These are phyloP conservation scores for Cladorrhinum samala DNA, from an alignment of 495 filamentous ascomycete species.

Conservation along the genomic window DNA sequence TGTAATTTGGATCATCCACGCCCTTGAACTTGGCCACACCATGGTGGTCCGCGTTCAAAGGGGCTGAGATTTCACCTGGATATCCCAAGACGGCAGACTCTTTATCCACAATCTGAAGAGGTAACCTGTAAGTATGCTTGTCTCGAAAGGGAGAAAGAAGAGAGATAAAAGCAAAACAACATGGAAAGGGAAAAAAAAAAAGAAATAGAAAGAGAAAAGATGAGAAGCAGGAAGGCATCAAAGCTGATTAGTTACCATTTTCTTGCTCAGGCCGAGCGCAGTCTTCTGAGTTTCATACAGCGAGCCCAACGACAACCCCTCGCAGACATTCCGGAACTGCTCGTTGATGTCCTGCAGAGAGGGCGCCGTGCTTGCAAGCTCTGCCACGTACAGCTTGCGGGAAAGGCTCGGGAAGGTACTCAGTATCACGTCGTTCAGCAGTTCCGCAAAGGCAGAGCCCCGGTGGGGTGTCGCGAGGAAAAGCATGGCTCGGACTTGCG, in stretches of 20 bases:
- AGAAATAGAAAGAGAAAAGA: too few relatives aligned
- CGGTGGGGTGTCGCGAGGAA: slow-evolving; percentile 1
- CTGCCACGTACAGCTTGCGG: not conserved
- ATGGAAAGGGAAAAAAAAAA: too few relatives aligned
- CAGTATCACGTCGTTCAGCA: not conserved
- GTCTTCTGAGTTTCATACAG: slow-evolving; percentile 51
- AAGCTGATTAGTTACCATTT: too few relatives aligned
- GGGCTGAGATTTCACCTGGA: slow-evolving; percentile 31
- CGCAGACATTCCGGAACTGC: slow-evolving; percentile 35
- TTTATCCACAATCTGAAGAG: slow-evolving; percentile 41
- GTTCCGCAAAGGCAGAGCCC: not conserved
- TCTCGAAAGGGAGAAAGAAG: too few relatives aligned
- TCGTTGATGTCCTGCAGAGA: slow-evolving; percentile 39
- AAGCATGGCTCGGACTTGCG: not conserved
- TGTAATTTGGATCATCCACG: slow-evolving; percentile 38
- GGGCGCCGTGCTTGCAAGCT: not conserved
- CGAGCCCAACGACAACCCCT: slow-evolving; percentile 32
- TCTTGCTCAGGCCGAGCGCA: too few relatives aligned
- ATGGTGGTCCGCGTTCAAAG: slow-evolving; percentile 44
- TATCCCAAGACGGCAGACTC: slow-evolving; percentile 38
- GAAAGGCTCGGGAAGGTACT: not conserved
- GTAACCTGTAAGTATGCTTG: too few relatives aligned
- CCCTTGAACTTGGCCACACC: slow-evolving; percentile 43
- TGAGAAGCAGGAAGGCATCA: too few relatives aligned
- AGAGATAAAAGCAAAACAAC: too few relatives aligned